Evolutionary conservation across 2,329 filamentous ascomycete genomes (phyloP), one percentile per base, ranked within the genome.

Genomic region (Xylariaceae sp.): DNA sequence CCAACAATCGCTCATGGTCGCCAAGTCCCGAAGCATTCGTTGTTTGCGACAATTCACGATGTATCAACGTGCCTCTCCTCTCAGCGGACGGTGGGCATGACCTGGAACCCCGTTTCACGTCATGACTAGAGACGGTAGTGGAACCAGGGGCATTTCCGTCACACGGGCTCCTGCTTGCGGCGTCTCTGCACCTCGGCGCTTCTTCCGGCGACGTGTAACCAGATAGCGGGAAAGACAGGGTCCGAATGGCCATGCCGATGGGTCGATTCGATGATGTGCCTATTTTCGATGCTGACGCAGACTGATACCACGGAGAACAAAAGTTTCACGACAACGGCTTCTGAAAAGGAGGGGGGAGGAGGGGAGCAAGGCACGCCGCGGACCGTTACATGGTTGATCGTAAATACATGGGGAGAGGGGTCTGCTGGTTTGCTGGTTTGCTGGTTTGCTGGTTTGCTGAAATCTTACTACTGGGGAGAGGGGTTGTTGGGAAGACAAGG

Each of bases 181-280:
- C 47, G 8, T 50, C 45, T 34, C 47, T 19, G 51, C 47, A 41
- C 30, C 12, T 53, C 42, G 32, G 42, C 31, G 32, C 35, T 26
- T 53, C 57, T 57, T 31, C 58, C n/a, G 46, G 51, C 40, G 35
- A 44, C 47, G 41, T 56, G 48, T 27, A 56, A 26, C 49, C 53
- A 19, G 56, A 57, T 41, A 58, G 50, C 39, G 62, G 55, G 27
- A 55, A 47, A 5, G 53, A 50, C n/a, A 32, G 55, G 51, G 26
- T 55, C 52, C 35, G 55, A 50, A 19, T 48, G 47, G 47, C 50
- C 43, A 45, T 45, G 29, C 43, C 43, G 43, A 45, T 42, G 26
- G 44, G 43, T 53, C 27, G 39, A 30, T 46, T 53, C 27, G 39
- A 30, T 53, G 53, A 53, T 50, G 40, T 19, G 19, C 19, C 41